Evolutionary conservation across 2,329 filamentous ascomycete genomes (phyloP).

Genomic region (Volutella citrinella): DNA sequence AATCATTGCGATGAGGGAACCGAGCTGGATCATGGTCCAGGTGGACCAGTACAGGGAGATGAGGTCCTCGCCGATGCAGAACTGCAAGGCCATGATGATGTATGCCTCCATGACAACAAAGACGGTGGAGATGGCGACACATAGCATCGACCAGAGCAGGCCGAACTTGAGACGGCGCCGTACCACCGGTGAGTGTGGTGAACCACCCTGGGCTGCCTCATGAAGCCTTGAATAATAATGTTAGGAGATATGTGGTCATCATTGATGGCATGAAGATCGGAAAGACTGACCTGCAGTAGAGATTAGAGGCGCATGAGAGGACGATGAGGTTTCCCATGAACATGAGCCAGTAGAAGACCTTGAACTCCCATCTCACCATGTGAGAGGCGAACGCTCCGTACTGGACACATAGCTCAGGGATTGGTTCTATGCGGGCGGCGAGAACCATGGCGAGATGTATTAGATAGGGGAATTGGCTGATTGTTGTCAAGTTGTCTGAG

Average conservation of each 20-base stretch:
- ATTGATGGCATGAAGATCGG: no score
- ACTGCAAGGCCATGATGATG: conserved; percentile 51
- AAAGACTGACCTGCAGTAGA: conserved; percentile 37
- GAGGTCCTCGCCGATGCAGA: conserved; percentile 58
- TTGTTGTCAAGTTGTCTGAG: no score
- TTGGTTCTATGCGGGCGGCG: conserved; percentile 11
- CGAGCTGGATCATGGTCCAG: conserved; percentile 59
- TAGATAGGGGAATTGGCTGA: no score
- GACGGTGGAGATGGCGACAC: conserved; percentile 42
- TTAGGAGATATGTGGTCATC: no score
- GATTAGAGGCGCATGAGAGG: conserved; percentile 42
- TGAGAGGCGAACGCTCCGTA: conserved; percentile 45
- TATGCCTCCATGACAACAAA: conserved; percentile 55
- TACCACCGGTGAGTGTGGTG: no score
- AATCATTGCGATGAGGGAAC: conserved; percentile 55
- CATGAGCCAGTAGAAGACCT: conserved; percentile 45
- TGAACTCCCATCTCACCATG: conserved; percentile 40
- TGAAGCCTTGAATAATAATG: no score
- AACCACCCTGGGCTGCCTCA: no score
- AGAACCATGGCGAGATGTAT: no score
- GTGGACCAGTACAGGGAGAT: conserved; percentile 60
- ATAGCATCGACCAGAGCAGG: no score
- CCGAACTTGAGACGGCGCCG: no score
- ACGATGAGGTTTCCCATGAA: conserved; percentile 43
- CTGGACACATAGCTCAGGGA: conserved; percentile 30